These are phyloP conservation scores for Brassica juncea DNA, from an alignment of 345 rosid species.

Conservation along the genomic window DNA sequence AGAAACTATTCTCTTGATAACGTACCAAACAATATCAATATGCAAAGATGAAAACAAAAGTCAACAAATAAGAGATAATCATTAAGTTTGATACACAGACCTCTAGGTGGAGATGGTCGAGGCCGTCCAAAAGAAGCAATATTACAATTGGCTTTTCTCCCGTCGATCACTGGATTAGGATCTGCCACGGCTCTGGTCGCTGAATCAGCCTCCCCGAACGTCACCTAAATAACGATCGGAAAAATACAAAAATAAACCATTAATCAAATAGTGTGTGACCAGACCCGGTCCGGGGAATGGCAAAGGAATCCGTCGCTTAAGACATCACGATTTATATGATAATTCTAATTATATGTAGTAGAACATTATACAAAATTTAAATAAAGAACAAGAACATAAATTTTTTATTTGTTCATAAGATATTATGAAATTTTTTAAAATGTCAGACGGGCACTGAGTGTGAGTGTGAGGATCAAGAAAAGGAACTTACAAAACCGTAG, in stretches of 20 bases:
- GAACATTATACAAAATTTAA: background rate
- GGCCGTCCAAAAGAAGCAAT: constrained; percentile 90
- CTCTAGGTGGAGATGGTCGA: constrained; percentile 86
- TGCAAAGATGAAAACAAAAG: background rate
- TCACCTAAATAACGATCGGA: constrained; percentile 50
- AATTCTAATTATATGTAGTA: background rate
- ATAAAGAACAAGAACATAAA: background rate
- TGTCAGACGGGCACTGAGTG: background rate
- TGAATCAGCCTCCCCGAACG: constrained; percentile 87
- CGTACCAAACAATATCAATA: constrained; percentile 10
- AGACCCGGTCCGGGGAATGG: background rate
- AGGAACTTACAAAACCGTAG: constrained; percentile 77
- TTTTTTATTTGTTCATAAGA: background rate
- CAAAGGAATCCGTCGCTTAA: too few species aligned
- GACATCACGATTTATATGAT: too few species aligned
- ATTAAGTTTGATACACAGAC: constrained; percentile 32
- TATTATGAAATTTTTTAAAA: background rate
- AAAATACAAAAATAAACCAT: background rate
- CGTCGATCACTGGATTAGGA: constrained; percentile 84
- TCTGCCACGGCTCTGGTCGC: constrained; percentile 78
- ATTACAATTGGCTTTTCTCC: constrained; percentile 89
- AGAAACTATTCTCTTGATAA: background rate
- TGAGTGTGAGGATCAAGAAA: background rate
- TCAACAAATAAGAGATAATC: constrained; percentile 7
- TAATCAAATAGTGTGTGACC: background rate